Evolutionary conservation across 805 yeast genomes (phyloP), one percentile per base, ranked within the genome.

Genomic region (Henningerozyma blattae): DNA sequence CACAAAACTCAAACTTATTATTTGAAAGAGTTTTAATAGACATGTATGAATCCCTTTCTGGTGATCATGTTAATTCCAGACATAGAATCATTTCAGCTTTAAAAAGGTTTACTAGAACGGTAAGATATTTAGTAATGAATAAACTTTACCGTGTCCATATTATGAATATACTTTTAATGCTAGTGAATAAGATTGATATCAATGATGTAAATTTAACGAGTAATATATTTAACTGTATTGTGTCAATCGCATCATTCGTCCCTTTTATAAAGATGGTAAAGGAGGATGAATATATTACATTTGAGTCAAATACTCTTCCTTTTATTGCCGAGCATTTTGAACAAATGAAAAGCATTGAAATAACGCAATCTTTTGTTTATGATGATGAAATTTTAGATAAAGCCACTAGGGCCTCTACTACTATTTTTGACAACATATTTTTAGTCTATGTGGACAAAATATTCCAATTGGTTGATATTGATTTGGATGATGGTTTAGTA

Each of bases 171-270:
- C 52, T 87, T 27, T 70, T 76, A 18, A 65, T 84, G 54, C 61
- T 77, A 2, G 53, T 86, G 6, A 82, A 86, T 0, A 95, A 91
- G 20, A 75, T 91, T 19, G 97, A 91, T 51, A 72, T 87, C 1
- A 91, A 87, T 51, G 98, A 91, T 54, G 65, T 85, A 32, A 66
- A 64, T 12, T 72, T 87, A 49, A 77, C 95, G 0, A 64, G 75
- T 13, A 68, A 73, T 33, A 70, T 94, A 0, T 58, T 87, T 27
- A 70, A 76, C 37, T 67, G 81, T 15, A 68, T 91, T 35, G 78
- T 83, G 9, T 65, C 83, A 0, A 70, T 78, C 17, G 77, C 85
- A 1, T 64, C 79, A 5, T 78, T 76, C 36, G 70, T 81, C 3
- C 95, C 95, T 1, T 65, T 86, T 40, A 61, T 63, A 19, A 84